Base-by-base conservation (phyloP, 306 rosid species). In the Oemleria cerasiformis region DNA sequence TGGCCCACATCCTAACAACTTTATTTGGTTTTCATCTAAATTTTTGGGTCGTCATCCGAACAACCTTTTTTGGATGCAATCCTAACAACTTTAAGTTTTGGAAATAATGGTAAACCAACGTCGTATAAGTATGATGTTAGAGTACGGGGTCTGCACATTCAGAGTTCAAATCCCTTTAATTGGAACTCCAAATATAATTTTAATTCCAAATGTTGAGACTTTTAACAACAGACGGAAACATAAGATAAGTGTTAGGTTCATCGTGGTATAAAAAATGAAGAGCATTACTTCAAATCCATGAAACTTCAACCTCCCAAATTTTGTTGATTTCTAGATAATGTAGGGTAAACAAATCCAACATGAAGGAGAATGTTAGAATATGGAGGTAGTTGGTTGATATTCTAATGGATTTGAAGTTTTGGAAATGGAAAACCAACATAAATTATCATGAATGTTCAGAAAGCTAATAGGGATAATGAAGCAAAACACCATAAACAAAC, bases 271-370 rank as follows among this genome's bases (percentile, higher is more conserved):
- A 45, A 54, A 69, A 8, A 15, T 17, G 51, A 21, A n/a, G 11
- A 47, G 9, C 71, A 49, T 15, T 34, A 36, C 40, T 17, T 68
- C 73, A 68, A 38, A 53, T 14, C 16, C 64, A 40, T 54, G 64
- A 15, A 20, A 54, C 51, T 19, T 12, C 13, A 1, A 41, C 57
- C 14, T 5, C 2, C 39, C 45, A 30, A 16, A 30, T 59, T 15
- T 19, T 59, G 41, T 34, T 14, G 39, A 56, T 30, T 34, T 7
- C 64, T 11, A 30, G 6, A 13, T 30, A n/a, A 25, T 30, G 64
- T 3, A 19, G 64, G 20, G 9, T n/a, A 51, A 30, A 34, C 2
- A 34, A 59, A 1, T 41, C 64, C 42, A 59, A 14, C 0, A 41
- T 10, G 4, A 30, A 14, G n/a, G 64, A 58, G 63, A 7, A 14